phyloP scores from a whole-genome alignment of 441 rosid species.

The Gossypium schwendimanii region DNA sequence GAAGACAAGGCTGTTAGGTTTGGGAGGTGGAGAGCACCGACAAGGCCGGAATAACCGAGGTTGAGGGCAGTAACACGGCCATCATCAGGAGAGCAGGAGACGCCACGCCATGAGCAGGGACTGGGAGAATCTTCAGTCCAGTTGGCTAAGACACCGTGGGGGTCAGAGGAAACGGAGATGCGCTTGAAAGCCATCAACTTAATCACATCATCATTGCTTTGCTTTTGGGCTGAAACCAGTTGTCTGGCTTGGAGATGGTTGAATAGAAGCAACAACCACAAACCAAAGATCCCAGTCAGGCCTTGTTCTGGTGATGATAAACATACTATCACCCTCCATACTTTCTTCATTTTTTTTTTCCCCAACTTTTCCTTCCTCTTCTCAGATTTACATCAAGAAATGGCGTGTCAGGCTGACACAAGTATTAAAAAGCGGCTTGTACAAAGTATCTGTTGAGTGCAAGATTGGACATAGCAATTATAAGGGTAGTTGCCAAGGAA shows the following conservation, averaged over 20 bases:
- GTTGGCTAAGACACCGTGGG: slow-evolving; percentile 33
- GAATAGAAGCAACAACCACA: slow-evolving; percentile 22
- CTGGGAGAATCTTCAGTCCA: slow-evolving; percentile 46
- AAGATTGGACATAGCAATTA: neutral
- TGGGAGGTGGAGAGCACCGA: slow-evolving; percentile 42
- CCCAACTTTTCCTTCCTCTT: neutral
- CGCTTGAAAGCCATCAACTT: slow-evolving; percentile 53
- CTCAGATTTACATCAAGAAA: slow-evolving; percentile 10
- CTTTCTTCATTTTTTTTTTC: slow-evolving; percentile 22
- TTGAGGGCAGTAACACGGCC: slow-evolving; percentile 45
- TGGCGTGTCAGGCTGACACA: neutral
- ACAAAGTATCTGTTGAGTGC: neutral
- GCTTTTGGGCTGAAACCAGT: slow-evolving; percentile 22
- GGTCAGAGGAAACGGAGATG: slow-evolving; percentile 54
- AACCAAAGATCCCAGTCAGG: slow-evolving; percentile 22
- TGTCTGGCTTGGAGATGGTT: slow-evolving; percentile 25
- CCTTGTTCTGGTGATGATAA: slow-evolving; percentile 15
- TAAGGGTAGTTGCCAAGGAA: neutral
- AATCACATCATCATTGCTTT: slow-evolving; percentile 29
- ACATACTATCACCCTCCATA: slow-evolving; percentile 18
- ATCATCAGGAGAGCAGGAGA: slow-evolving; percentile 48
- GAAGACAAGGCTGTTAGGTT: slow-evolving; percentile 44
- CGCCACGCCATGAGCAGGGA: slow-evolving; percentile 73
- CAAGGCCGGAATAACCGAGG: slow-evolving; percentile 51
- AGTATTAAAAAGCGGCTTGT: neutral